Conservation (phyloP, 1,284 basidiomycete genomes). For the Leccinum angustisporum region DNA sequence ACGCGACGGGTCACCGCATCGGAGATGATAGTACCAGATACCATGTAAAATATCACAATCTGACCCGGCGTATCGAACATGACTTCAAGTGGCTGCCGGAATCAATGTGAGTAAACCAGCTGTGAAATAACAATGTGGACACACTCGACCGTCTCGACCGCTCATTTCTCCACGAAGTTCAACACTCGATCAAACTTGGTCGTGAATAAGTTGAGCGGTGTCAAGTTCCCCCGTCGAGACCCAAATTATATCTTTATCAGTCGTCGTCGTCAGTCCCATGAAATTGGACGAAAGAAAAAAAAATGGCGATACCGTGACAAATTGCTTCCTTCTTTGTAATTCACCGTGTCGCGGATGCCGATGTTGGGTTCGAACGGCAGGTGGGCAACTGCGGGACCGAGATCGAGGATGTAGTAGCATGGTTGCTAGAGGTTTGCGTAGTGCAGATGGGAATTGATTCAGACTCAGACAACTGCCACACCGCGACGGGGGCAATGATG, state of each 20-base stretch:
- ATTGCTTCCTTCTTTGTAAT: constrained; percentile 98
- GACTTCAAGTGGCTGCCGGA: constrained; percentile 64
- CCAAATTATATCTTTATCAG: constrained; percentile 89
- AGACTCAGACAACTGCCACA: constrained; percentile 90
- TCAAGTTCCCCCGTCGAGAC: constrained; percentile 98
- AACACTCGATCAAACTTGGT: constrained; percentile 72
- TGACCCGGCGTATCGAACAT: constrained; percentile 98
- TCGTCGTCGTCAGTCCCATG: constrained; percentile 13
- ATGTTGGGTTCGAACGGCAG: constrained; percentile 96
- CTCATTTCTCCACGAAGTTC: constrained; percentile 92
- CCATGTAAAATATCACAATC: constrained; percentile 92
- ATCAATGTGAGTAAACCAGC: neutral
- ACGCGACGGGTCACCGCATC: constrained; percentile 80
- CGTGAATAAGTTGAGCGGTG: constrained; percentile 95
- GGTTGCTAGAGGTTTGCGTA: constrained; percentile 52
- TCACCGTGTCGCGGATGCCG: constrained; percentile 96
- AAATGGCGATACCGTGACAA: constrained; percentile 41
- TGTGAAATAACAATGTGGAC: constrained; percentile 29
- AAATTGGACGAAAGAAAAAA: constrained; percentile 10
- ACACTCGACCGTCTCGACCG: constrained; percentile 78
- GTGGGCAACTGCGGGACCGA: constrained; percentile 84
- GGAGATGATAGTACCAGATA: constrained; percentile 97
- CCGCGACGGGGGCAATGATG: too few relatives aligned
- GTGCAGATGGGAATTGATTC: constrained; percentile 82
- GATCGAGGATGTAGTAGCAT: constrained; percentile 54